These are phyloP conservation scores for Delitschia confertaspora DNA, from an alignment of 495 filamentous ascomycete species.

Conservation along the genomic window DNA sequence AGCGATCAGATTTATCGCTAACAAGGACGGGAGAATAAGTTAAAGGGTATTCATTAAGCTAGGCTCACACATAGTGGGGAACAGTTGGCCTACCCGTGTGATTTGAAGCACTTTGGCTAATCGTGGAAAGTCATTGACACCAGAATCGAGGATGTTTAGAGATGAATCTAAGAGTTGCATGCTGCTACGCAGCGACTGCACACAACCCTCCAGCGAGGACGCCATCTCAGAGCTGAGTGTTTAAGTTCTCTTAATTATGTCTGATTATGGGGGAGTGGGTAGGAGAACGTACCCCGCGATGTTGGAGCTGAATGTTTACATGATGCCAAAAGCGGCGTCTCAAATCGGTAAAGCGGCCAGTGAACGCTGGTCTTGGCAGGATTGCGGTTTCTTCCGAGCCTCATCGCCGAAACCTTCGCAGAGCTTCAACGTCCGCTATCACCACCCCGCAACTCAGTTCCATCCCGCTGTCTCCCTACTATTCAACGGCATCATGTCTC, in stretches of 20 bases:
- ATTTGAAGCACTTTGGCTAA: conserved; percentile 61
- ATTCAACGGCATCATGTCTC: conserved; percentile 54
- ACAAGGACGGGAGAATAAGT: background rate
- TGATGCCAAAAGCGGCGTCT: no score
- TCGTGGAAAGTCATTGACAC: conserved; percentile 66
- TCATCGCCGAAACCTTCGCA: conserved; percentile 8
- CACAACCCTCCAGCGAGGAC: conserved; percentile 51
- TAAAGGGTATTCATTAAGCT: background rate
- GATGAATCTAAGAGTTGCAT: conserved; percentile 64
- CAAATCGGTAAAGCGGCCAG: no score
- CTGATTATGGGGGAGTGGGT: no score
- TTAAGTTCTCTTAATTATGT: background rate
- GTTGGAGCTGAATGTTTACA: no score
- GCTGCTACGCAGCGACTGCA: conserved; percentile 60
- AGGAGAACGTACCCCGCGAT: no score
- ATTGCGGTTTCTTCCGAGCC: background rate
- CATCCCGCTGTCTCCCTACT: conserved; percentile 4
- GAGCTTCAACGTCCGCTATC: conserved; percentile 15
- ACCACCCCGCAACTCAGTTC: conserved; percentile 1
- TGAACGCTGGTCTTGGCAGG: conserved; percentile 1
- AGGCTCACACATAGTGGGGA: background rate
- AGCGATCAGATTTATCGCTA: conserved; percentile 1
- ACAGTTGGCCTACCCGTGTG: conserved; percentile 48
- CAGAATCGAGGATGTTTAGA: conserved; percentile 61
- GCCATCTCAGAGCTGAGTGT: conserved; percentile 12